Evolutionary conservation across 805 yeast genomes (phyloP), one percentile per base, ranked within the genome.

Genomic region (Schizosaccharomyces lindneri): DNA sequence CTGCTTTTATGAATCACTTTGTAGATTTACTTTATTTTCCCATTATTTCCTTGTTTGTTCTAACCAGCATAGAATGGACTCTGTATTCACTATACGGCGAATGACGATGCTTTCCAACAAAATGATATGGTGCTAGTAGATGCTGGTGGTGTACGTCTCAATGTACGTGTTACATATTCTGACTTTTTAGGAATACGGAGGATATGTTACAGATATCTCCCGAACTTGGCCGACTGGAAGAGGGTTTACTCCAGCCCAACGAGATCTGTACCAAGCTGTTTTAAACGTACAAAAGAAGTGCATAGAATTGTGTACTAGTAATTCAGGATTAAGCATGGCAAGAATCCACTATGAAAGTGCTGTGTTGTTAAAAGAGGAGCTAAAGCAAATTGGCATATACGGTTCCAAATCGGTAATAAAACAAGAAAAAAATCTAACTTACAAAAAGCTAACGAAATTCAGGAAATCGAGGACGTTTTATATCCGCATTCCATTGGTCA

Each of bases 401-500:
- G 55, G 32, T 7, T 15, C 43, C 13, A 29, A 61, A 27, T 21
- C 21, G 36, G 41, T 43, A 32, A 17, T 29, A 5, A 1, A 11
- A 24, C 32, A 24, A 9, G 7, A 29, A 27, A 57, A 31, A 11
- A 9, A 4, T 29, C 36, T 11, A 3, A 19, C 32, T 6, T 1
- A 4, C 3, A 5, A 31, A 29, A 36, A 57, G 11, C 62, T 19
- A 9, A 24, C 11, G 1, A 2, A 69, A 73, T 27, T 19, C 19
- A 59, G 48, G 64, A 63, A 13, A 46, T 65, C 7, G 60, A 60
- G 41, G 17, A 67, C 43, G 68, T 80, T 46, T 72, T 85, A 46
- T 93, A 89, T 69, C 97, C 97, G 0, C 99, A 93, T 71, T 88
- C 86, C 69, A 83, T 93, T 66, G 98, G 98, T 5, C 99, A 93